phyloP scores from a whole-genome alignment of 2,329 filamentous ascomycete species.

The Penicillium sp. region DNA sequence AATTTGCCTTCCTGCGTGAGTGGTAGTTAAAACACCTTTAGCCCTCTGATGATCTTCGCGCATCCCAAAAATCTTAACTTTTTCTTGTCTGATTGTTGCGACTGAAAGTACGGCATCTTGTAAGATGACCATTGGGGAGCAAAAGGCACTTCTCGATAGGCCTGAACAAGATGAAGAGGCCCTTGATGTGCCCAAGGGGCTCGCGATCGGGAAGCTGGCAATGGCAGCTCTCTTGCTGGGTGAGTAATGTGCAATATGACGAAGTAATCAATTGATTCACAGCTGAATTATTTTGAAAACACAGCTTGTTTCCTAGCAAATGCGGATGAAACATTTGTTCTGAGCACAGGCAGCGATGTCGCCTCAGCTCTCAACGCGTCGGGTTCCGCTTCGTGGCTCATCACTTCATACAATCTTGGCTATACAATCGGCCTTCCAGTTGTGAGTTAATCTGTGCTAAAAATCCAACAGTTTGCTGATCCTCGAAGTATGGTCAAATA shows the following conservation, averaged over 20 bases:
- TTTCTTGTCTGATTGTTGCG: neutral
- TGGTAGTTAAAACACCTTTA: neutral
- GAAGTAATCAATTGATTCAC: neutral
- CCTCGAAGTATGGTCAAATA: constrained; percentile 10
- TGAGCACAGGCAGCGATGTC: constrained; percentile 8
- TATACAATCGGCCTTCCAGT: constrained; percentile 11
- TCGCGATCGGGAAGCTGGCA: neutral
- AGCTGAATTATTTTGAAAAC: neutral
- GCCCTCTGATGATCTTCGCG: neutral
- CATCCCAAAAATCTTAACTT: neutral
- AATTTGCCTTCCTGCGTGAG: neutral
- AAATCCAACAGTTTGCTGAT: neutral
- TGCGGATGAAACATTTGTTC: constrained; percentile 13
- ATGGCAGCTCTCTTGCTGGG: neutral
- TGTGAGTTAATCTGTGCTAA: neutral
- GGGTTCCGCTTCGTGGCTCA: constrained; percentile 6
- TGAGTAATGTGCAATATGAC: neutral
- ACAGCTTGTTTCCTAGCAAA: constrained; percentile 9
- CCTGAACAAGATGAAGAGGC: neutral
- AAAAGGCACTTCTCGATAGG: neutral
- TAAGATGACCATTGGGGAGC: neutral
- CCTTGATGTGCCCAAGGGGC: neutral
- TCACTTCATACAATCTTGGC: constrained; percentile 11
- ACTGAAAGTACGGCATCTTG: neutral
- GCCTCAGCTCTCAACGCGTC: constrained; percentile 3